phyloP scores from a whole-genome alignment of 1,284 basidiomycete species.

The Takashimella koratensis region DNA sequence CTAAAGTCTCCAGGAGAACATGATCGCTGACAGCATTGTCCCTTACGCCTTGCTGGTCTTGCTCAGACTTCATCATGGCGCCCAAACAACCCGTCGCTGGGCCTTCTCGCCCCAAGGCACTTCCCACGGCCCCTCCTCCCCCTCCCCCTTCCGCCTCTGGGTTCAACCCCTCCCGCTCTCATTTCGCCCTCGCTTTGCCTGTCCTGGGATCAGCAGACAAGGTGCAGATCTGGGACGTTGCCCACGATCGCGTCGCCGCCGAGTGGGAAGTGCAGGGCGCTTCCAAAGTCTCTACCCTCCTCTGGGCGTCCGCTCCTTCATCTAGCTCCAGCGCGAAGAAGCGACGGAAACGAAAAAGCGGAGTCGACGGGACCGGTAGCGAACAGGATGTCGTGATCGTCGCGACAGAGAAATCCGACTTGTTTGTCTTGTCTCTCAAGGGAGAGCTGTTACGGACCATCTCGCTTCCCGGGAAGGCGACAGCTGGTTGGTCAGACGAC shows the following conservation, averaged over 20 bases:
- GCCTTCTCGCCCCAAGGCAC: slow-evolving; percentile 37
- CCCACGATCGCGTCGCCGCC: slow-evolving; percentile 37
- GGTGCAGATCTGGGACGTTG: slow-evolving; percentile 46
- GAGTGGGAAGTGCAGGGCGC: slow-evolving; percentile 48
- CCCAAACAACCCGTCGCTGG: slow-evolving; percentile 41
- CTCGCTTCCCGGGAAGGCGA: slow-evolving; percentile 26
- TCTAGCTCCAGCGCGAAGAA: slow-evolving; percentile 24
- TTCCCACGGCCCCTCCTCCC: slow-evolving; percentile 35
- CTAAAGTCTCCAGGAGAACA: not conserved
- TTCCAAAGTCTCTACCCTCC: slow-evolving; percentile 36
- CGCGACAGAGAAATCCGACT: slow-evolving; percentile 29
- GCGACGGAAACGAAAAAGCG: slow-evolving; percentile 29
- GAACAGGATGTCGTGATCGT: slow-evolving; percentile 38
- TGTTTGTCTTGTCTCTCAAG: slow-evolving; percentile 30
- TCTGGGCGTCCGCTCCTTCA: slow-evolving; percentile 29
- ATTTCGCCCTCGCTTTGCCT: slow-evolving; percentile 43
- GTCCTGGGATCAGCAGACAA: slow-evolving; percentile 46
- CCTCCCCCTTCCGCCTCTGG: slow-evolving; percentile 41
- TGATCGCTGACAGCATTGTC: not conserved
- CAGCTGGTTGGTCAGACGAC: slow-evolving; percentile 36
- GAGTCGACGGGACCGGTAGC: slow-evolving; percentile 13
- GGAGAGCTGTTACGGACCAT: slow-evolving; percentile 31
- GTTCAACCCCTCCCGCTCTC: slow-evolving; percentile 43
- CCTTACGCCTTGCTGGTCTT: slow-evolving; percentile 2
- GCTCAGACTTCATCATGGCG: slow-evolving; percentile 21